Conservation (phyloP, 1,284 basidiomycete species). For the Leccinum pseudoinsigne region DNA sequence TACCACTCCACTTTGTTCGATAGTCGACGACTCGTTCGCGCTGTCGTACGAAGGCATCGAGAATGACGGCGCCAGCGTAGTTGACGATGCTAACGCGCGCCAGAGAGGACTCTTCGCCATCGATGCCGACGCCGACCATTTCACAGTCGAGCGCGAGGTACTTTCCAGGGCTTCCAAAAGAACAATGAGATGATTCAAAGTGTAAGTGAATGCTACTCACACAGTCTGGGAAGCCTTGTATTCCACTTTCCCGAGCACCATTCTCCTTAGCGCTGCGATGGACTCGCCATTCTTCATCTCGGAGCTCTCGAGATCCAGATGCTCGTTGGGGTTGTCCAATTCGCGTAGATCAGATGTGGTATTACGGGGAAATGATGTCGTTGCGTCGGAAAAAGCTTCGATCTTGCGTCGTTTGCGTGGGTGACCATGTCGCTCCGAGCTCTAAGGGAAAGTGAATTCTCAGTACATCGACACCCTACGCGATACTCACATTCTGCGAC, state of each 20-base stretch:
- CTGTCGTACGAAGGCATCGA: constrained; percentile 90
- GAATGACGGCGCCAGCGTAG: constrained; percentile 77
- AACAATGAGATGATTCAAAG: constrained; percentile 3
- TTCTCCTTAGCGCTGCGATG: constrained; percentile 43
- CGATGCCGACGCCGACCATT: constrained; percentile 93
- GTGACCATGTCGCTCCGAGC: constrained; percentile 7
- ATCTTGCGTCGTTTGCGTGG: constrained; percentile 37
- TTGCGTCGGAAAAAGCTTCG: constrained; percentile 6
- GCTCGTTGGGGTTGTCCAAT: constrained; percentile 1
- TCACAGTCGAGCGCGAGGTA: constrained; percentile 93
- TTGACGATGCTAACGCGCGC: constrained; percentile 94
- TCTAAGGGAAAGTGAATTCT: constrained; percentile 3
- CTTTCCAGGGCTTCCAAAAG: constrained; percentile 59
- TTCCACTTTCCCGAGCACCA: constrained; percentile 51
- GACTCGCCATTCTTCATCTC: constrained; percentile 49
- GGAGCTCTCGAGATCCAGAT: constrained; percentile 26
- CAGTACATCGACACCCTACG: constrained; percentile 39
- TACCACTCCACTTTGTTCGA: constrained; percentile 89
- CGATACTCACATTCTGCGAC: constrained; percentile 50
- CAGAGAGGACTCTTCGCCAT: constrained; percentile 78
- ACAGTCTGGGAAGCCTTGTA: constrained; percentile 42
- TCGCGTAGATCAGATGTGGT: background rate
- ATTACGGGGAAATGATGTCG: constrained; percentile 4
- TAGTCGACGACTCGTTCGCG: constrained; percentile 93
- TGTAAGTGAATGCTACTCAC: constrained; percentile 37